Evolutionary conservation across 164 flowering plant species (phyloP).

Genomic region (Houttuynia cordata): DNA sequence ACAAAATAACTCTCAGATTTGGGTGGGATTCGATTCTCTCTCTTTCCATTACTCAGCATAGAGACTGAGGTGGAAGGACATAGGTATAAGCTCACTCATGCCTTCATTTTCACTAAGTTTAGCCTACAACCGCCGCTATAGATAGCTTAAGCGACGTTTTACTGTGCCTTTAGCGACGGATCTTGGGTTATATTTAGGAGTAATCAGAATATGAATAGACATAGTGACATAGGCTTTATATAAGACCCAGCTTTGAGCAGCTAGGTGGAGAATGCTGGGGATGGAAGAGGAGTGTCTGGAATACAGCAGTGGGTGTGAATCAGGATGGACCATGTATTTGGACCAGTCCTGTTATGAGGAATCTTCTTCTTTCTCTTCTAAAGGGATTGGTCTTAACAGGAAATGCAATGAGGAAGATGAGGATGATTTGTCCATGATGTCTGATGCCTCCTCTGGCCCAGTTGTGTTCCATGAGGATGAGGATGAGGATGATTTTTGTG

Average conservation of each 20-base stretch:
- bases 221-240: no score
- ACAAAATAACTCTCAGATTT: slow-evolving; percentile 4
- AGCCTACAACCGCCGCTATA: no score
- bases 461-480: slow-evolving; percentile 37
- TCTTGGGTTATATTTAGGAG: no score
- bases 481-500: slow-evolving; percentile 27
- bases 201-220: no score
- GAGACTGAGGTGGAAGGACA: background rate
- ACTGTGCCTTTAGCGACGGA: no score
- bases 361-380: background rate
- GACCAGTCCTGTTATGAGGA: slow-evolving; percentile 29
- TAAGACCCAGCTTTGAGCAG: background rate
- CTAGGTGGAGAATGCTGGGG: slow-evolving; percentile 3
- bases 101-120: background rate
- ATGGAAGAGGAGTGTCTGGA: slow-evolving; percentile 40
- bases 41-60: background rate
- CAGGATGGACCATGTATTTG: slow-evolving; percentile 84
- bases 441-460: slow-evolving; percentile 94
- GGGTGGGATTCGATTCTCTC: slow-evolving; percentile 6
- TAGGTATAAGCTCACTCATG: background rate
- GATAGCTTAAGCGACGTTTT: no score
- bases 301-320: slow-evolving; percentile 64
- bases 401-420: slow-evolving; percentile 18
- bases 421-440: slow-evolving; percentile 76
- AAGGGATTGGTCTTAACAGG: slow-evolving; percentile 5